These are phyloP conservation scores for Volvariella volvacea DNA, from an alignment of 1,284 basidiomycete species.

Conservation along the genomic window DNA sequence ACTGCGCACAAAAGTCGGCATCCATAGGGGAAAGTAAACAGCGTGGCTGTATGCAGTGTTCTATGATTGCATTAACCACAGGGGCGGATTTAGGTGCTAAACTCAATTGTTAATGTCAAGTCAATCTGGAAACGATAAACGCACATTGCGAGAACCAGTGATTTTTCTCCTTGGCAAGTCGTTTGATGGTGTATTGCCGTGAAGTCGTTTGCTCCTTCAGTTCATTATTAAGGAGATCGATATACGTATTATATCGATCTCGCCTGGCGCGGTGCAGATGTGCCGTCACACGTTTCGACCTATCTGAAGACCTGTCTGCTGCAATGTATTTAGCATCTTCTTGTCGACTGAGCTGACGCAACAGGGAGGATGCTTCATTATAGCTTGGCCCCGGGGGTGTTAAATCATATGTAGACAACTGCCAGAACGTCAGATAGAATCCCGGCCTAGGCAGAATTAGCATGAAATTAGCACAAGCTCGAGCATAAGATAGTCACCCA, in stretches of 20 bases:
- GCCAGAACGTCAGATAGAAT: constrained; percentile 95
- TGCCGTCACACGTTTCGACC: constrained; percentile 47
- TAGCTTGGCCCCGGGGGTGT: constrained; percentile 64
- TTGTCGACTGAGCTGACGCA: constrained; percentile 52
- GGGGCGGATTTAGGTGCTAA: constrained; percentile 42
- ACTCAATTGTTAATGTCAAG: constrained; percentile 5
- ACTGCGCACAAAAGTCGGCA: constrained; percentile 89
- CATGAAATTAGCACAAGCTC: neutral
- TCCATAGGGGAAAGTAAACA: constrained; percentile 93
- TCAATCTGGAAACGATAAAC: constrained; percentile 13
- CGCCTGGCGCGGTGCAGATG: constrained; percentile 50
- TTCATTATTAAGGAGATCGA: constrained; percentile 54
- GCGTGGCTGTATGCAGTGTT: constrained; percentile 91
- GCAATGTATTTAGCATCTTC: constrained; percentile 52
- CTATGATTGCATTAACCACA: constrained; percentile 64
- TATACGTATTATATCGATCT: constrained; percentile 54
- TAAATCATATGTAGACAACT: constrained; percentile 85
- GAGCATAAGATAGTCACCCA: constrained; percentile 44
- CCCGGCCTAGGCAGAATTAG: constrained; percentile 51
- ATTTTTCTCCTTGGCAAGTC: constrained; percentile 74
- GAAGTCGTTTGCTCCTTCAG: constrained; percentile 71
- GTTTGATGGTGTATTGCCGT: constrained; percentile 68
- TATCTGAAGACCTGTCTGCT: constrained; percentile 62
- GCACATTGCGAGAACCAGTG: constrained; percentile 83
- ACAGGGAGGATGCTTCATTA: constrained; percentile 57